These are phyloP conservation scores for Diaporthe sp. DNA, from an alignment of 2,329 filamentous ascomycete species.

Conservation along the genomic window DNA sequence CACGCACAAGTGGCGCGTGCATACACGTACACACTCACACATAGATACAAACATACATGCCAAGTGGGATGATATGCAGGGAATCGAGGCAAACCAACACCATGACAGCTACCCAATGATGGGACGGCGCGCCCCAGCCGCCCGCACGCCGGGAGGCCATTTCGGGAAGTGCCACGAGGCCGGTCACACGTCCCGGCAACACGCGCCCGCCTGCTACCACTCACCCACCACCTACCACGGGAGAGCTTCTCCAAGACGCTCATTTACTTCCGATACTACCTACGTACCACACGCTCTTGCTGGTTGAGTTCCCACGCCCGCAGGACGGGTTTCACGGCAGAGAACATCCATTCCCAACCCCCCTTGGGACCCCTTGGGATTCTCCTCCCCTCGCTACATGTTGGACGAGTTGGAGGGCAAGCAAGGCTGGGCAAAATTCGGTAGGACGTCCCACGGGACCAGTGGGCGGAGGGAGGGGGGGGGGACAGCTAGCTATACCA, in stretches of 20 bases:
- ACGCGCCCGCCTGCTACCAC: not conserved
- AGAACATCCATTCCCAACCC: not conserved
- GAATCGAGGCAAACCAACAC: slow-evolving; percentile 10
- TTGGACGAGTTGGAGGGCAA: not conserved
- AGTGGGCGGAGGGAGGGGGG: not conserved
- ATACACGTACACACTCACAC: not conserved
- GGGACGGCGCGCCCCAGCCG: slow-evolving; percentile 21
- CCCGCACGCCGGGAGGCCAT: slow-evolving; percentile 13
- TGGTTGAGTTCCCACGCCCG: not conserved
- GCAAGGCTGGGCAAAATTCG: slow-evolving; percentile 2
- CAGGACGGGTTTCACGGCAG: slow-evolving; percentile 15
- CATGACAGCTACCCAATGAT: slow-evolving; percentile 10
- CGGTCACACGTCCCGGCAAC: slow-evolving; percentile 13
- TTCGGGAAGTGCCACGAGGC: slow-evolving; percentile 25
- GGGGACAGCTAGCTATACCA: not conserved
- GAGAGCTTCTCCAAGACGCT: not conserved
- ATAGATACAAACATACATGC: not conserved
- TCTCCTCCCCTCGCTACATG: not conserved
- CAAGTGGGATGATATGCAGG: slow-evolving; percentile 17
- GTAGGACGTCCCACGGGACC: not conserved
- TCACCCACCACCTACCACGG: not conserved
- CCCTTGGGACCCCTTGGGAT: no score
- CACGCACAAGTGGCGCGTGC: not conserved
- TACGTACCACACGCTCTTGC: not conserved
- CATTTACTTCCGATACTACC: not conserved